Evolutionary conservation across 2,329 filamentous ascomycete genomes (phyloP), one percentile per base, ranked within the genome.

Genomic region (Endothia cerciana): DNA sequence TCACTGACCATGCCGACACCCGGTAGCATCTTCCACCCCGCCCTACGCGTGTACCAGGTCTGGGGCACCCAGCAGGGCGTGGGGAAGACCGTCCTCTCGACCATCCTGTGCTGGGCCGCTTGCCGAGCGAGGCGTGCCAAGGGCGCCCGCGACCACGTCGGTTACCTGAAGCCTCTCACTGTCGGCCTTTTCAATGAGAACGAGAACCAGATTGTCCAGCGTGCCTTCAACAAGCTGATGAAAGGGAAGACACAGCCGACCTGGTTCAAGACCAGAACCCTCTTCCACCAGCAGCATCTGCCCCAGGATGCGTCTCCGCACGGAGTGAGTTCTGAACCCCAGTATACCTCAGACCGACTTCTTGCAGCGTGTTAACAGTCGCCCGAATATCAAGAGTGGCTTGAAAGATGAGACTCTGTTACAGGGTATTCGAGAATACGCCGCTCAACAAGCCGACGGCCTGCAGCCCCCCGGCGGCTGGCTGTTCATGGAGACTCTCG

Each of bases 1-100:
- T n/a, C 17, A 3, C 19, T 8, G 36, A 69, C 56, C 38, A 81
- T 81, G 78, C 72, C 80, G 64, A 84, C 85, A 33, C 77, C 87
- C 61, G 82, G 86, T 58, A 83, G 87, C 62, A 81, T 87, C 58
- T 81, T 93, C 45, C 92, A 89, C 86, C 87, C 89, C 67, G 86
- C 85, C 10, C 81, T 94, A 63, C 86, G 87, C 68, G 82, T 87
- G 15, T 86, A 91, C 71, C 92, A 95, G 76, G 81, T 96, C 45
- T 96, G 91, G 72, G 92, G 92, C 36, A 91, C 92, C 57, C 95
- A 94, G 72, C 95, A 92, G 0, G 87, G 91, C 70, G 91, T 95
- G 33, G 92, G 92, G 69, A 96, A 96, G 81, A 96, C 92, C 0
- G 86, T 96, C 40, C 85, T 93, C 65, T 89, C 90, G 1, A 93